Conservation (phyloP, 495 filamentous ascomycete species). For the Pseudomonodictys pantanalensis region DNA sequence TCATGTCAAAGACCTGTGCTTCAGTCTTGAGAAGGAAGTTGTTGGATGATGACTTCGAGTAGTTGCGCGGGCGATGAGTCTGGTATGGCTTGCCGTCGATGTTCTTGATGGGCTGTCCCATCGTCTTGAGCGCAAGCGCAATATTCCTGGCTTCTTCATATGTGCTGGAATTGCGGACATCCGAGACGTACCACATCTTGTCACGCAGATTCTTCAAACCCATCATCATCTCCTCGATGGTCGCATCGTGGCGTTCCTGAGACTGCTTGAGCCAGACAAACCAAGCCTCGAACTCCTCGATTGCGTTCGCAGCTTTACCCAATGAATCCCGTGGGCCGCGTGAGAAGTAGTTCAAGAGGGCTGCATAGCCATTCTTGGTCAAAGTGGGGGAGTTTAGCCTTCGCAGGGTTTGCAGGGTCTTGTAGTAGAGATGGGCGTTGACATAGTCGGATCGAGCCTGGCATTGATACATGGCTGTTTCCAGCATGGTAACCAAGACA, state of each 20-base stretch:
- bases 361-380: slow-evolving; percentile 61
- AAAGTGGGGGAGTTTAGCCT: slow-evolving; percentile 61
- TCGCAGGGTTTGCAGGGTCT: slow-evolving; percentile 62
- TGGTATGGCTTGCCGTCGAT: slow-evolving; percentile 52
- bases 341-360: slow-evolving; percentile 68
- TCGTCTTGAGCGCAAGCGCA: slow-evolving; percentile 83
- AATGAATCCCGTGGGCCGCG: slow-evolving; percentile 66
- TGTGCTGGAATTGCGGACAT: slow-evolving; percentile 84
- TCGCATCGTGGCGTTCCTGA: slow-evolving; percentile 64
- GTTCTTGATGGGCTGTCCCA: slow-evolving; percentile 58
- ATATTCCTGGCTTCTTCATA: slow-evolving; percentile 90
- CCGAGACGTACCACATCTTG: slow-evolving; percentile 99
- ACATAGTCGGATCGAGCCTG: slow-evolving; percentile 67
- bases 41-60: slow-evolving; percentile 55
- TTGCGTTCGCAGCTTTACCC: slow-evolving; percentile 60
- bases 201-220: slow-evolving; percentile 68
- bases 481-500: slow-evolving; percentile 64
- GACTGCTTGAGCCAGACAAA: slow-evolving; percentile 71
- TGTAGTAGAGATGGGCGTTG: slow-evolving; percentile 66
- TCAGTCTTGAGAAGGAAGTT: slow-evolving; percentile 80
- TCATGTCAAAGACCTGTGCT: slow-evolving; percentile 79
- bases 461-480: slow-evolving; percentile 64
- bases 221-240: slow-evolving; percentile 65
- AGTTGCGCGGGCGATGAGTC: slow-evolving; percentile 44
- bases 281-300: slow-evolving; percentile 73